A percentile compares a stretch with the other conserved stretches of the same genome.
Conservation (phyloP, 768 basidiomycete genomes). For the Tricholoma furcatifolium region DNA sequence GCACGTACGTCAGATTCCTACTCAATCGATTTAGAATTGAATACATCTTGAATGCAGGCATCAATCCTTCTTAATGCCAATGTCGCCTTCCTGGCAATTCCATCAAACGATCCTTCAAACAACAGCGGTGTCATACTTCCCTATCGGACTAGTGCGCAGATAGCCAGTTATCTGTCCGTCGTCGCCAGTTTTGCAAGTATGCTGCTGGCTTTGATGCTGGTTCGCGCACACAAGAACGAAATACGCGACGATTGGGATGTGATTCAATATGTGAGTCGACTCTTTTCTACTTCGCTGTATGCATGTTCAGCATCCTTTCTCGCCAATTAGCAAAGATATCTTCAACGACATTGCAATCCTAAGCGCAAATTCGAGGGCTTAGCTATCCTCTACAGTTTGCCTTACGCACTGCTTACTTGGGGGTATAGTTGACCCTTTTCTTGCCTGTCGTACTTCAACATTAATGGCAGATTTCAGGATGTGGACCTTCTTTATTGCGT, state of each 20-base stretch:
- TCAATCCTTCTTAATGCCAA: conserved; percentile 49
- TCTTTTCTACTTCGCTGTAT: neutral
- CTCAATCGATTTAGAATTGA: too few relatives aligned
- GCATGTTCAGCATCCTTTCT: neutral
- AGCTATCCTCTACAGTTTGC: conserved; percentile 9
- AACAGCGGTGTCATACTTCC: conserved; percentile 14
- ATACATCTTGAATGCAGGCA: conserved; percentile 27
- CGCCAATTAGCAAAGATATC: neutral
- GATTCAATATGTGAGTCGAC: neutral
- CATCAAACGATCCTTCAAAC: conserved; percentile 37
- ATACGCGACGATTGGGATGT: conserved; percentile 24
- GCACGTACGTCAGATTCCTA: neutral
- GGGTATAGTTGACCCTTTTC: neutral
- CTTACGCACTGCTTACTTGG: conserved; percentile 9
- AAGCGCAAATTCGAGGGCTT: neutral
- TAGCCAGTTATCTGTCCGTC: conserved; percentile 43
- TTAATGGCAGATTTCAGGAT: neutral
- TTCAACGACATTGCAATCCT: conserved; percentile 1
- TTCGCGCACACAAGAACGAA: conserved; percentile 38
- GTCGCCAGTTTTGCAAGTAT: conserved; percentile 15
- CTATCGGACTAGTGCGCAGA: conserved; percentile 28
- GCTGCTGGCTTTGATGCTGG: conserved; percentile 40
- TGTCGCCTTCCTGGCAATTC: conserved; percentile 48
- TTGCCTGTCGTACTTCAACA: neutral
- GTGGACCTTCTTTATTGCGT: neutral